Evolutionary conservation across 768 basidiomycete genomes (phyloP), one percentile per base, ranked within the genome.

Genomic region (Boletus subparvulus): DNA sequence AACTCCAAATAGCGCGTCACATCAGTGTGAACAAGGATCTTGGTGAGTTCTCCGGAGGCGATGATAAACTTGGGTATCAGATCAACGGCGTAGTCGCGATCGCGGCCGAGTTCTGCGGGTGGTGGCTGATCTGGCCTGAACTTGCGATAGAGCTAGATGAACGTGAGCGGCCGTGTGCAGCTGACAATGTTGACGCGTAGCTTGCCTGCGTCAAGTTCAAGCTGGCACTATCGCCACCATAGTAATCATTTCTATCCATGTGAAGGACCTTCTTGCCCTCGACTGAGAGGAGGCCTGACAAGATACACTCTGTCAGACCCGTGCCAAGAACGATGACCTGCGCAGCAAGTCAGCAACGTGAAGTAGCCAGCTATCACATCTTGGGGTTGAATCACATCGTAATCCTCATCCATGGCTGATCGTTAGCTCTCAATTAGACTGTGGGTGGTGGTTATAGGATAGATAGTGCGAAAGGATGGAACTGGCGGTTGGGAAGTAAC

Each of bases 211-310:
- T 97, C 66, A 99, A 75, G 78, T 98, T 99, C 73, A 98, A 78
- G 78, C 91, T 94, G 45, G 97, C 97, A 69, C 92, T 91, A 69
- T 98, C 97, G 54, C 92, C 97, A 44, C 97, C 97, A 60, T 99
- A 99, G 76, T 99, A 99, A 75, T 99, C 96, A 68, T 98, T 98
- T 68, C 93, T 82, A 75, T 96, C 94, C 83, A 97, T 98, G 75
- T 99, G 97, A 49, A 99, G 86, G 67, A 99, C 97, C 78, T 98
- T 99, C 84, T 98, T 98, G 61, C 97, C 96, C 73, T 98, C 97
- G 44, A 98, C 96, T n/a, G 96, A 98, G 66, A 99, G 81, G 66
- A 99, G 77, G 37, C 97, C 97, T 16, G 97, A 98, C 59, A 99
- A 85, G 73, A 98, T 95, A 77, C 97, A 98, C 75, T 99, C 97